Evolutionary conservation across 257 asterid genomes (phyloP), one percentile per base, ranked within the genome.

Genomic region (Mitragyna speciosa): DNA sequence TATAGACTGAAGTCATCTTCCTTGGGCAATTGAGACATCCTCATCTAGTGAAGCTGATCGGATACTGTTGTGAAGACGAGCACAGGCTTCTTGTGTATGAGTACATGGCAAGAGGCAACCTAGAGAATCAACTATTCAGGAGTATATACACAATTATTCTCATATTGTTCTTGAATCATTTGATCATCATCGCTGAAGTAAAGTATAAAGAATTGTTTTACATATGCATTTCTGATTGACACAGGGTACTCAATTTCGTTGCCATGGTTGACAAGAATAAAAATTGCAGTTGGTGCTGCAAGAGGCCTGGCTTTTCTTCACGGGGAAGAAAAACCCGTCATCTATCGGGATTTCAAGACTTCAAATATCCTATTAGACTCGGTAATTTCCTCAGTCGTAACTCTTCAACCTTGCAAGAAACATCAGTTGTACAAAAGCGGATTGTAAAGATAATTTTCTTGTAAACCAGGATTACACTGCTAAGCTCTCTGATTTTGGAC

Each of bases 1-100:
- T 54, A 19, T 68, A 94, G 97, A 86, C 97, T 47, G 98, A 94
- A 84, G 93, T 94, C 12, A 89, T 92, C 10, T 88, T 91, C 70
- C 91, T 94, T 33, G 97, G 98, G 31, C 98, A 92, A 83, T 64
- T 94, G 88, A 90, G 88, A 79, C 97, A 92, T 75, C 91, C 97
- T 6, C 80, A 94, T 88, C 88, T 94, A 0, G 95, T 92, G 85
- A 94, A 91, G 84, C 76, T 94, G 87, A 90, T 94, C 19, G 98
- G 98, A 0, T 94, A 92, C 66, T 94, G 98, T 61, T 91, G 92
- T 56, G 98, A 94, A 80, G 97, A 91, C 47, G 93, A 92, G 43
- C 89, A 94, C 8, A 86, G 98, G 79, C 87, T 94, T 81, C 92
- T 94, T 51, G 98, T 94, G n/a, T 94, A 94, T 59, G 98, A 94